These are phyloP conservation scores for Vanrija pseudolonga DNA, from an alignment of 1,284 basidiomycete species.

Conservation along the genomic window DNA sequence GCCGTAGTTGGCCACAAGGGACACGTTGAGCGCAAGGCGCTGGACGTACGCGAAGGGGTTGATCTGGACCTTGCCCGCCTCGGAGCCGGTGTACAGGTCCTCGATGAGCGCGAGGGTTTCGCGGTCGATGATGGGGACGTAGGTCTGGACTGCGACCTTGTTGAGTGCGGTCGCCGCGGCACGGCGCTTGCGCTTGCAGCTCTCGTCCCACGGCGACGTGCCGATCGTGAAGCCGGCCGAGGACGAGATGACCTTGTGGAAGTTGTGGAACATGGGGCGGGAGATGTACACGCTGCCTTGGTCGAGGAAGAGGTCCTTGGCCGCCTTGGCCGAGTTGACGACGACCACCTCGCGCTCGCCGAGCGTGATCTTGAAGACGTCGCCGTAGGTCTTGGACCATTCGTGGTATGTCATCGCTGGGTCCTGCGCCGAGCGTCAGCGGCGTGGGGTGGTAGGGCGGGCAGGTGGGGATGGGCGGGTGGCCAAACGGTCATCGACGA, in stretches of 20 bases:
- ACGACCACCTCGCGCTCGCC: slow-evolving; percentile 21
- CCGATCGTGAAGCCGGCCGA: slow-evolving; percentile 18
- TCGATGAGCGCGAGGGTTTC: slow-evolving; percentile 19
- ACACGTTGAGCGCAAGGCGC: slow-evolving; percentile 18
- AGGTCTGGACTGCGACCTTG: slow-evolving; percentile 11
- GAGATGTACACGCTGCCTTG: slow-evolving; percentile 17
- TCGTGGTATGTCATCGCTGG: slow-evolving; percentile 15
- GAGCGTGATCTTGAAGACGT: slow-evolving; percentile 19
- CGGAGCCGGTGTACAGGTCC: slow-evolving; percentile 14
- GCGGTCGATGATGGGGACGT: slow-evolving; percentile 19
- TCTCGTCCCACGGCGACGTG: slow-evolving; percentile 20
- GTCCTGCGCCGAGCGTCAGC: background rate
- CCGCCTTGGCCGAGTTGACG: slow-evolving; percentile 18
- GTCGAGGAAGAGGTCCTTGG: slow-evolving; percentile 18
- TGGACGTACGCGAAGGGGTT: slow-evolving; percentile 13
- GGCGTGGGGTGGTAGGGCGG: too few species aligned
- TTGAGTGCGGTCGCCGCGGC: slow-evolving; percentile 19
- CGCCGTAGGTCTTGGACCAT: slow-evolving; percentile 20
- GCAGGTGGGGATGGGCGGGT: too few species aligned
- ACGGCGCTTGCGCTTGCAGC: slow-evolving; percentile 19
- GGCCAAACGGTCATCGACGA: too few species aligned
- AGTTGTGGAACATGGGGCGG: slow-evolving; percentile 19
- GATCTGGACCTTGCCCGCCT: slow-evolving; percentile 10
- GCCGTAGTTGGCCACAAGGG: slow-evolving; percentile 18
- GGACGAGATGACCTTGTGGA: slow-evolving; percentile 13